Base-by-base conservation (phyloP, 2,329 filamentous ascomycete genomes). In the Ascochyta viciae-villosae region DNA sequence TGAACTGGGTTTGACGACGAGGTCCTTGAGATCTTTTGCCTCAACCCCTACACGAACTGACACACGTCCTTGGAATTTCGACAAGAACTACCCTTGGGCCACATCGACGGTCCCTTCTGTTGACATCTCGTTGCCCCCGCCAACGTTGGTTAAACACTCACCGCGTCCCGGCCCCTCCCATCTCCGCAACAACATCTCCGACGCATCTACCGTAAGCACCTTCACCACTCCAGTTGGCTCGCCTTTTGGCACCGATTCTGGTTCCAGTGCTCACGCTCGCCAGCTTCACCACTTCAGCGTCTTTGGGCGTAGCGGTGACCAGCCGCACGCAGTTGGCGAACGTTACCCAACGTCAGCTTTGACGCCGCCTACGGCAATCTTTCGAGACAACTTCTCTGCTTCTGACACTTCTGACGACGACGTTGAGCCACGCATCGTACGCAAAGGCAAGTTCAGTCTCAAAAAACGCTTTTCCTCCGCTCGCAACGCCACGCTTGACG, bases 321-420 rank as follows among this genome's bases (percentile, higher is more conserved):
- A 66, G 34, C 50, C 68, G 45, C 72, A 76, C 64, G 75, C 73
- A 46, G 75, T 76, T 26, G 80, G 80, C 37, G 80, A 82, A 54
- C 78, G 80, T 24, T 82, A 82, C 62, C 80, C 80, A 24, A 80
- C 77, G 9, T 79, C 77, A 47, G 76, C 75, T 42, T 68, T 81
- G 29, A 77, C 74, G 16, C 77, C 79, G 39, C 80, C 80, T 10
- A 63, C 70, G 29, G 61, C 62, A 16, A 64, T 67, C 58, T 65
- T 67, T 53, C 56, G 63, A 26, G 66, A 69, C 29, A 57, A 68
- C 43, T 60, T 68, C 39, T 67, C 66, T 35, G 41, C 55, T 16
- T 67, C 63, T 16, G 64, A 71, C 34, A 65, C 54, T 5, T 70
- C 65, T 38, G 70, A 73, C 57, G 70, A 71, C 55, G 70, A 71